Evolutionary conservation across 1,284 basidiomycete species (phyloP), one percentile per base, ranked within the genome.

Genomic region (Lignosus rhinocerotis): DNA sequence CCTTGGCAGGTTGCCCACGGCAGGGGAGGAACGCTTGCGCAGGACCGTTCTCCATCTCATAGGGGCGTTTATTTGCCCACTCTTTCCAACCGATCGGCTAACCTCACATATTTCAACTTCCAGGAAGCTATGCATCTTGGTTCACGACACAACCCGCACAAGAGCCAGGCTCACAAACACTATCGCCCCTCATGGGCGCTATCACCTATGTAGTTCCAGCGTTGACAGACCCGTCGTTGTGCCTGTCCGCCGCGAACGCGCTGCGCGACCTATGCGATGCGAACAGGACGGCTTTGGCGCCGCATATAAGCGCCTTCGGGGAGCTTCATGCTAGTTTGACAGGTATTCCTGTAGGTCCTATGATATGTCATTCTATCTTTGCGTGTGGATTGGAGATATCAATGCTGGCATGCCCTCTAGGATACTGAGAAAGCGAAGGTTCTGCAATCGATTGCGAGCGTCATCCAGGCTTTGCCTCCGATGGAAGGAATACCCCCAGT

Each of bases 381-480:
- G 25, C 25, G 25, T 25, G 25, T 25, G 25, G 4, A 46, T 21
- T 33, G 12, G 34, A 14, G 19, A 19, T 17, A 2, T 31, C 12
- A 21, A 17, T 21, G 6, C 11, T 51, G 34, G 41, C 51, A 17
- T 43, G 5, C 3, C n/a, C 25, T 12, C 49, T 53, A 93, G 88
- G 90, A 93, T 61, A 88, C 89, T 25, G 93, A 96, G 74, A 92
- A 91, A 73, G 84, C 86, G 62, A 96, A 94, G 73, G 91, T 96
- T 0, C 77, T 96, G 51, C 91, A 96, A 70, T 92, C 88, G 0
- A 94, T 96, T 57, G 87, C 92, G 1, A 94, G 92, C 60, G 92
- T 96, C 1, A 91, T 96, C 45, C 92, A 96, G 67, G 94, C 93
- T 0, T 71, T 96, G 51, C 86, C 89, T 0, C 86, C 92, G 0